phyloP scores from a whole-genome alignment of 2,329 filamentous ascomycete genomes.

The Aspergillus japonicus region DNA sequence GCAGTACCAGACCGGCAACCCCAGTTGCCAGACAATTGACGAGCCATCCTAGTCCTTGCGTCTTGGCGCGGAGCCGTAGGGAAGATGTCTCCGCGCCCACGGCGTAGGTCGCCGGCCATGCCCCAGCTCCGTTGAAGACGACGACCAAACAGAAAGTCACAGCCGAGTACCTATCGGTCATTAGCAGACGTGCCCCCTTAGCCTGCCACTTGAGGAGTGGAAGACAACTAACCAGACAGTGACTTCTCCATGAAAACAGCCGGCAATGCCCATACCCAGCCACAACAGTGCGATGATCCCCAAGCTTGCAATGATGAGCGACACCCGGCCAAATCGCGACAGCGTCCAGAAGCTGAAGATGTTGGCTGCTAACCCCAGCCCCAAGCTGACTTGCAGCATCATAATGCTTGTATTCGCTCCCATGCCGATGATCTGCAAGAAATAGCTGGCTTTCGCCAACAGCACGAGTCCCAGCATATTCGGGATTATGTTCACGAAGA shows the following conservation, averaged over 20 bases:
- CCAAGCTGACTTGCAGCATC: slow-evolving; percentile 49
- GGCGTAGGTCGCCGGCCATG: slow-evolving; percentile 40
- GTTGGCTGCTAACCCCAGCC: slow-evolving; percentile 49
- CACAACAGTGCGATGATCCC: slow-evolving; percentile 39
- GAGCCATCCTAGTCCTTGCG: slow-evolving; percentile 44
- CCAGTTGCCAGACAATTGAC: slow-evolving; percentile 42
- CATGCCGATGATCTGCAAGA: slow-evolving; percentile 38
- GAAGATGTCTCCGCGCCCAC: slow-evolving; percentile 38
- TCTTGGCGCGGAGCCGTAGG: slow-evolving; percentile 38
- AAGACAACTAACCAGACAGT: slow-evolving; percentile 41
- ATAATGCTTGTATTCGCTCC: slow-evolving; percentile 34
- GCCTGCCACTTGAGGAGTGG: background rate
- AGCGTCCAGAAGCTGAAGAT: slow-evolving; percentile 47
- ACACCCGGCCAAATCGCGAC: slow-evolving; percentile 42
- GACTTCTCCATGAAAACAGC: slow-evolving; percentile 42
- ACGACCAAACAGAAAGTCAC: slow-evolving; percentile 48
- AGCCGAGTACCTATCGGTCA: slow-evolving; percentile 39
- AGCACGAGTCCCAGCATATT: slow-evolving; percentile 49
- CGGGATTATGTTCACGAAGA: slow-evolving; percentile 45
- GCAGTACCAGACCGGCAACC: slow-evolving; percentile 48
- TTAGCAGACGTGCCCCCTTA: background rate
- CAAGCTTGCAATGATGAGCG: slow-evolving; percentile 30
- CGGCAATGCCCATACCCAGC: slow-evolving; percentile 50
- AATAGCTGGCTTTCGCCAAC: slow-evolving; percentile 46
- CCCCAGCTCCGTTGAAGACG: slow-evolving; percentile 35